phyloP scores from a whole-genome alignment of 2,329 filamentous ascomycete species.

The Tolypocladium paradoxum region DNA sequence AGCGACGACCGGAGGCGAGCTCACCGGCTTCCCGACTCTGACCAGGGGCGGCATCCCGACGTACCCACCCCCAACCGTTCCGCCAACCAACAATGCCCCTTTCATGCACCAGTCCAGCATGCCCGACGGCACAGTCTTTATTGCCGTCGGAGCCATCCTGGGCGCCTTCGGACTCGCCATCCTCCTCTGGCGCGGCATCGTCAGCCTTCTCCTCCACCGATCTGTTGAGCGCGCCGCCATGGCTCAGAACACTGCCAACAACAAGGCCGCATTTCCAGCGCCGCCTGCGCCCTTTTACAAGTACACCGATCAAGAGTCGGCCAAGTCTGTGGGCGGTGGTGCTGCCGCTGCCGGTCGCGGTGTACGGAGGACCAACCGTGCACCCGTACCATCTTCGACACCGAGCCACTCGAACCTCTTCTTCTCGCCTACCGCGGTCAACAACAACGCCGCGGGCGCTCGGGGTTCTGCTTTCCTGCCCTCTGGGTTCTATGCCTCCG shows the following conservation, averaged over 20 bases:
- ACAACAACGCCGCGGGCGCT: slow-evolving; percentile 45
- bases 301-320: slow-evolving; percentile 48
- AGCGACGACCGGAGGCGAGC: slow-evolving; percentile 9
- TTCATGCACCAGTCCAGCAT: slow-evolving; percentile 82
- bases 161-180: slow-evolving; percentile 75
- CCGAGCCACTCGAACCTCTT: slow-evolving; percentile 67
- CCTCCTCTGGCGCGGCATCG: slow-evolving; percentile 75
- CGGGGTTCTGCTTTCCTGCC: slow-evolving; percentile 76
- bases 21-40: slow-evolving; percentile 30
- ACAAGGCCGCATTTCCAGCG: slow-evolving; percentile 54
- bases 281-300: slow-evolving; percentile 53
- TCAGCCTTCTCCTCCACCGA: slow-evolving; percentile 85
- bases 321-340: slow-evolving; percentile 32
- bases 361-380: slow-evolving; percentile 39
- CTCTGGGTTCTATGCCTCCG: slow-evolving; percentile 79
- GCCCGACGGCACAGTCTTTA: slow-evolving; percentile 93
- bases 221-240: slow-evolving; percentile 80
- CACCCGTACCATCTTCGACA: slow-evolving; percentile 41
- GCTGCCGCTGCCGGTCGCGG: slow-evolving; percentile 32
- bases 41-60: slow-evolving; percentile 33
- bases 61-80: slow-evolving; percentile 65
- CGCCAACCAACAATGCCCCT: slow-evolving; percentile 72
- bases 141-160: slow-evolving; percentile 79
- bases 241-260: slow-evolving; percentile 57
- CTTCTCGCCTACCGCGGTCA: slow-evolving; percentile 83